These are phyloP conservation scores for Lipomyces starkeyi DNA, from an alignment of 805 yeast genomes.

Conservation along the genomic window DNA sequence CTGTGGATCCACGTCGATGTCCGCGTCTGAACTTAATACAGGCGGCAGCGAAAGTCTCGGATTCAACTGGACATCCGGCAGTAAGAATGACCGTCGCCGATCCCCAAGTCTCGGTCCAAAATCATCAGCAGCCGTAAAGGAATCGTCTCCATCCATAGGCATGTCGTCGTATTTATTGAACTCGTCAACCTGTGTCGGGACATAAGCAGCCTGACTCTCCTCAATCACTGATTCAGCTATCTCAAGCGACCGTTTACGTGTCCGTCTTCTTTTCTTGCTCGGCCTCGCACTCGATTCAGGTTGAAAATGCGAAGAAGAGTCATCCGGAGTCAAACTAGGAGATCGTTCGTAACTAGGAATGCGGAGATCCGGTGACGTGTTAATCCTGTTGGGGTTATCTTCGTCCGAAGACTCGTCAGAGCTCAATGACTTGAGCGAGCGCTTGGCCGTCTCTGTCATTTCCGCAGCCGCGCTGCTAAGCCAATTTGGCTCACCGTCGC, in stretches of 20 bases:
- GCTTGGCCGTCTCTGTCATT: neutral
- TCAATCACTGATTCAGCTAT: slow-evolving; percentile 10
- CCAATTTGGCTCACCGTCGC: neutral
- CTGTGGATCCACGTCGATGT: slow-evolving; percentile 26
- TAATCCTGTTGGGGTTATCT: neutral
- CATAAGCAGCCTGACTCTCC: slow-evolving; percentile 1
- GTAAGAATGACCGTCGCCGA: neutral
- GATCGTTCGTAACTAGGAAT: neutral
- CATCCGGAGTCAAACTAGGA: neutral
- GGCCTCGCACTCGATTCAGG: neutral
- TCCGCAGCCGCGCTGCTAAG: neutral
- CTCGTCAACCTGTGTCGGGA: neutral
- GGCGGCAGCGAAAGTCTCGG: slow-evolving; percentile 22
- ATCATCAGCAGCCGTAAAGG: neutral
- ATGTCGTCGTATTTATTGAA: neutral
- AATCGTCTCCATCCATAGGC: neutral
- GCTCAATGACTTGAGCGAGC: neutral
- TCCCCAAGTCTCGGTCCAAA: neutral
- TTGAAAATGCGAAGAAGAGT: neutral
- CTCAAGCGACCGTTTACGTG: neutral
- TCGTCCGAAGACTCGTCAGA: neutral
- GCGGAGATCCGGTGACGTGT: neutral
- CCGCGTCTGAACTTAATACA: slow-evolving; percentile 20
- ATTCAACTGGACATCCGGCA: slow-evolving; percentile 13
- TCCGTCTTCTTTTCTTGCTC: neutral